Evolutionary conservation across 2,329 filamentous ascomycete species (phyloP).

Genomic region (Neospermospora avenae): DNA sequence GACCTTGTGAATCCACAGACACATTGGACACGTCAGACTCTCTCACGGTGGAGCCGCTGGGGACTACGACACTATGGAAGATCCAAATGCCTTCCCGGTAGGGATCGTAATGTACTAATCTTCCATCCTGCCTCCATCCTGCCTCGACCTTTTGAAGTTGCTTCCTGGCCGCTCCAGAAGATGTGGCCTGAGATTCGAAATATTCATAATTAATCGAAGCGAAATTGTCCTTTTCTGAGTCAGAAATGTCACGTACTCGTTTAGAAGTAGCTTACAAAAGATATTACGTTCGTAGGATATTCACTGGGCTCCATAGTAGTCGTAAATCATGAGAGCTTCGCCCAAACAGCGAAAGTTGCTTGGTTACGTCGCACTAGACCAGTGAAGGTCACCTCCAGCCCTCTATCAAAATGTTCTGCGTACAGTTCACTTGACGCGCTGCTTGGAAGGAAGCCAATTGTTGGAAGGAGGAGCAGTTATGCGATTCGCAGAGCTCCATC

Average conservation of each 20-base stretch:
- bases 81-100: constrained; percentile 32
- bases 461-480: constrained; percentile 24
- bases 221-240: constrained; percentile 30
- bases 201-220: constrained; percentile 36
- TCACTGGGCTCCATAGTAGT: constrained; percentile 36
- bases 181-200: constrained; percentile 25
- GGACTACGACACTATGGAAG: constrained; percentile 23
- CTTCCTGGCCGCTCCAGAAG: constrained; percentile 21
- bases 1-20: constrained; percentile 21
- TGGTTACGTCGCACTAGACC: neutral
- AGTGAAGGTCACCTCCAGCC: neutral
- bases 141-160: constrained; percentile 31
- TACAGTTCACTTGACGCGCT: neutral
- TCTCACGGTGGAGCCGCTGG: constrained; percentile 10
- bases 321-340: constrained; percentile 14
- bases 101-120: constrained; percentile 30
- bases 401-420: neutral
- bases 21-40: constrained; percentile 4
- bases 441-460: neutral
- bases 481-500: constrained; percentile 34
- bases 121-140: constrained; percentile 31
- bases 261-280: constrained; percentile 28
- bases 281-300: constrained; percentile 36
- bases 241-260: neutral
- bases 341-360: neutral